Conservation (phyloP, 2,329 filamentous ascomycete genomes). For the Aspergillus quadricinctus region DNA sequence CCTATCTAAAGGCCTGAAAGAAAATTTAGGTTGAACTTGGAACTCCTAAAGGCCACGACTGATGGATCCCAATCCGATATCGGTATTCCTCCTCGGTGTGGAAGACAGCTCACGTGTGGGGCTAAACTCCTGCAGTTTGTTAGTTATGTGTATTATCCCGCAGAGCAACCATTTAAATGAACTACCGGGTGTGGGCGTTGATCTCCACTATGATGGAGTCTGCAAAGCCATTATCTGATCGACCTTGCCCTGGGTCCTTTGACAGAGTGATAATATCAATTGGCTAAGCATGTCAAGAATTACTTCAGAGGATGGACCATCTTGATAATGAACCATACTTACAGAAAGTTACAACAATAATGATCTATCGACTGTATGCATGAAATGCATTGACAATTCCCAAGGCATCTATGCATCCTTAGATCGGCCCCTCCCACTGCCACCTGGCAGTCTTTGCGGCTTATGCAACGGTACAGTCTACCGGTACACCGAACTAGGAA, state of each 20-base stretch:
- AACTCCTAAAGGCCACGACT: not conserved
- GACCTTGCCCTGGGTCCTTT: not conserved
- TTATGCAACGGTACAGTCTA: not conserved
- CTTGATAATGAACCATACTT: not conserved
- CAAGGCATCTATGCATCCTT: conserved; percentile 7
- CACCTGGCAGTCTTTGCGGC: not conserved
- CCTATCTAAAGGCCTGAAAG: too few species aligned
- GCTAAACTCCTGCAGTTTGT: too few species aligned
- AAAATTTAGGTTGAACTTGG: too few species aligned
- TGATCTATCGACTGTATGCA: not conserved
- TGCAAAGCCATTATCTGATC: not conserved
- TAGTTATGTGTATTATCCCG: not conserved
- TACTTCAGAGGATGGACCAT: not conserved
- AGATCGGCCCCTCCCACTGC: not conserved
- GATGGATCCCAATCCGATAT: not conserved
- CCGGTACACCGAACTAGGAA: not conserved
- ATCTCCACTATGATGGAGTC: not conserved
- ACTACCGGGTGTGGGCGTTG: not conserved
- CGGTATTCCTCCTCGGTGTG: not conserved
- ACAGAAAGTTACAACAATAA: not conserved
- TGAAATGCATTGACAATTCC: not conserved
- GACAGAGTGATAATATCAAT: not conserved
- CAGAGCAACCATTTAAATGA: not conserved
- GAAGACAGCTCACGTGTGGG: too few species aligned
- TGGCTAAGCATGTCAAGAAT: not conserved